A percentile compares a stretch with the other conserved stretches of the same genome.
Conservation (phyloP, 1,139 yeast genomes). For the Lizanozyma gosingica region DNA sequence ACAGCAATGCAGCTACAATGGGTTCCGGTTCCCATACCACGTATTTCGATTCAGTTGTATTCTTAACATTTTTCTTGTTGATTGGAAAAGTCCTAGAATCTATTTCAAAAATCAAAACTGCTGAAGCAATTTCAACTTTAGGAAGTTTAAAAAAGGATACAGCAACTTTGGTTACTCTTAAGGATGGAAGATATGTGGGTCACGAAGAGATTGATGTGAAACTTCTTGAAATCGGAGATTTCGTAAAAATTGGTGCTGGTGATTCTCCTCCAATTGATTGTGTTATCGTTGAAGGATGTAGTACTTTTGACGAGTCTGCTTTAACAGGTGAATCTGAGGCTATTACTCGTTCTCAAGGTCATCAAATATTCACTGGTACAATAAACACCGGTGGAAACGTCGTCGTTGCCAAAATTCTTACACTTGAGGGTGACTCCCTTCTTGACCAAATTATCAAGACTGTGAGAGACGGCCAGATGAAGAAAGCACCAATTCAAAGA, state of each 20-base stretch:
- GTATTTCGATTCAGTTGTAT: conserved; percentile 73
- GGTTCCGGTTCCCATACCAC: conserved; percentile 52
- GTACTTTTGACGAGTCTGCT: conserved; percentile 69
- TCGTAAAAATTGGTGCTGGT: conserved; percentile 51
- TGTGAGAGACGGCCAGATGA: conserved; percentile 66
- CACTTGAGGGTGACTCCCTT: conserved; percentile 57
- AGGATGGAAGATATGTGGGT: conserved; percentile 13
- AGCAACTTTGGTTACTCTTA: conserved; percentile 35
- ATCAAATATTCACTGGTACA: conserved; percentile 67
- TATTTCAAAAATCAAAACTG: conserved; percentile 56
- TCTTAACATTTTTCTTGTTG: conserved; percentile 59
- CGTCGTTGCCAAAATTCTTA: conserved; percentile 47
- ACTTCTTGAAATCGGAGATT: conserved; percentile 56
- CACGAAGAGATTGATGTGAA: conserved; percentile 39
- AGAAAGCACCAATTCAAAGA: conserved; percentile 68
- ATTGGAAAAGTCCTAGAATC: conserved; percentile 65
- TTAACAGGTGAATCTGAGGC: conserved; percentile 65
- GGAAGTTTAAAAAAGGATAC: conserved; percentile 40
- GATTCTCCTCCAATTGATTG: conserved; percentile 71
- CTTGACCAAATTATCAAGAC: conserved; percentile 62
- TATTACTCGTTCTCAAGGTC: conserved; percentile 41
- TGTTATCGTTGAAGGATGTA: conserved; percentile 44
- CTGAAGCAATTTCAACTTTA: conserved; percentile 52
- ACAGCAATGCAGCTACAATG: conserved; percentile 2
- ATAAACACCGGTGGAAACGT: conserved; percentile 51